Base-by-base conservation (phyloP, 257 asterid genomes). In the Forsythia suspensa region DNA sequence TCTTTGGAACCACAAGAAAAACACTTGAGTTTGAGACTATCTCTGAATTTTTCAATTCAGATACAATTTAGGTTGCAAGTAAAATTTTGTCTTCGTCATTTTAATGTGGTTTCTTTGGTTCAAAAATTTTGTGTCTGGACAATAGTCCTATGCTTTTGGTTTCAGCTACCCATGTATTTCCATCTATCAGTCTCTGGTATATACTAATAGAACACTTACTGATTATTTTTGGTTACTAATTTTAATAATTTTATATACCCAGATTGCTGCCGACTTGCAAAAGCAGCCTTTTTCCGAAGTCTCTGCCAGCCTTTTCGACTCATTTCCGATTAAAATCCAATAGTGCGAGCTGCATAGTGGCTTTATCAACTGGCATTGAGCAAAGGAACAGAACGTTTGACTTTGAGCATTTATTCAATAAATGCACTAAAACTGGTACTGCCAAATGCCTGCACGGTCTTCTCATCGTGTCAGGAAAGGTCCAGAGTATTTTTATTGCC, bases 391-490 rank as follows among this genome's bases (percentile, higher is more conserved):
- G 77, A 67, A 84, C 70, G 78, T 76, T 81, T 5, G 80, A 80
- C 37, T 81, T 81, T 65, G 87, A 86, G 82, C 77, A 10, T 10
- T 84, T 82, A 41, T 82, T 87, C 78, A 76, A 79, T 18, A 76
- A 72, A 70, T 87, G 89, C 76, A 79, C 85, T 13, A 43, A 75
- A 40, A 37, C 38, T 51, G 18, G 52, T 61, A 75, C 13, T 42
- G 77, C 76, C 16, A 83, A 84, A 77, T 74, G 80, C 78, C 48
- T 87, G 3, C 91, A 87, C 68, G 80, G 85, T 39, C 83, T 85
- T 66, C 89, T 87, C 55, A 44, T 85, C 42, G 86, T 85, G 41
- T 83, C 77, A 2, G 91, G 91, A 40, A 76, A 77, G 83, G 76
- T 72, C 13, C 80, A 83, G 75, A 76, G 78, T 71, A 79, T 71